These are phyloP conservation scores for Mediolabrus comicus DNA, from an alignment of 108 stramenopile species.

Conservation along the genomic window DNA sequence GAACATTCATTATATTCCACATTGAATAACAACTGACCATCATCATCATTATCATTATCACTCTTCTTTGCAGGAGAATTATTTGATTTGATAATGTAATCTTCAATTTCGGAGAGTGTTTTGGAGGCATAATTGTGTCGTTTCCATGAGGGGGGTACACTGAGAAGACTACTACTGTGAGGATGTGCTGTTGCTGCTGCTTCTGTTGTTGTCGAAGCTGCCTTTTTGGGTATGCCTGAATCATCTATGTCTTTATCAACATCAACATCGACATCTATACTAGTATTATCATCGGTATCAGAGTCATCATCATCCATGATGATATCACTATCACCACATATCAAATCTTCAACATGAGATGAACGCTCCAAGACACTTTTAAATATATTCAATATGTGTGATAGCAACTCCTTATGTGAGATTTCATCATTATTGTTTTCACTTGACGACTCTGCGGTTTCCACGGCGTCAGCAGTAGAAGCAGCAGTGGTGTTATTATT, in stretches of 20 bases:
- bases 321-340: not conserved
- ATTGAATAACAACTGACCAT: not conserved
- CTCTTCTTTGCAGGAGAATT: too few relatives aligned
- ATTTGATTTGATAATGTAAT: conserved; percentile 1
- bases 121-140: conserved; percentile 19
- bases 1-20: conserved; percentile 54
- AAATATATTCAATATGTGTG: not conserved
- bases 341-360: not conserved
- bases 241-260: not conserved
- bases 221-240: too few relatives aligned
- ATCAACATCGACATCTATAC: not conserved
- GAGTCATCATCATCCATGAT: too few relatives aligned
- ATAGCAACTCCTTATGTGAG: not conserved
- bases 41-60: too few relatives aligned
- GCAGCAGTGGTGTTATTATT: too few relatives aligned
- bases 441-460: too few relatives aligned
- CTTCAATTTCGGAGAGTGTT: conserved; percentile 23
- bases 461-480: too few relatives aligned
- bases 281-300: too few relatives aligned
- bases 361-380: not conserved
- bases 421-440: too few relatives aligned
- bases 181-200: not conserved
- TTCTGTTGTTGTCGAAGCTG: too few relatives aligned
- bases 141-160: conserved; percentile 26
- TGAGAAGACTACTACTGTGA: conserved; percentile 8